phyloP scores from a whole-genome alignment of 306 rosid genomes.

The Carpinus viminea region DNA sequence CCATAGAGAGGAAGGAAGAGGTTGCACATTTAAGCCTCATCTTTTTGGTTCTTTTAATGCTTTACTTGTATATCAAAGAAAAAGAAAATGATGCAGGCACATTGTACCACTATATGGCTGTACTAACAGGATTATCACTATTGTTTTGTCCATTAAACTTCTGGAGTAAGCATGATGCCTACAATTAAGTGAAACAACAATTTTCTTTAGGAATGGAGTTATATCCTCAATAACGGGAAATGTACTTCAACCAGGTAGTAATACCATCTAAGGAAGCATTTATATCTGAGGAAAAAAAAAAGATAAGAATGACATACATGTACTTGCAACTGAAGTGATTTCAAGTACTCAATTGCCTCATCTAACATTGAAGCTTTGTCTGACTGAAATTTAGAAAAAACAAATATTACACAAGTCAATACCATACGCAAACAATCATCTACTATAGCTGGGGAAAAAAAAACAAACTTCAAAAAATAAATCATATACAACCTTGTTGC shows the following conservation, averaged over 20 bases:
- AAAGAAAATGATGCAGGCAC: neutral
- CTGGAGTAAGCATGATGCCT: neutral
- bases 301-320: conserved; percentile 53
- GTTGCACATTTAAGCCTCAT: neutral
- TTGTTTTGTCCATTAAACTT: neutral
- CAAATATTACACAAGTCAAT: neutral
- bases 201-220: neutral
- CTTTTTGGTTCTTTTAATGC: neutral
- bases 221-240: neutral
- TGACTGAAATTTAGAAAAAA: conserved; percentile 46
- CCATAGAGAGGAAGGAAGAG: neutral
- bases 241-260: neutral
- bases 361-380: conserved; percentile 95
- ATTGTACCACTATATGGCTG: neutral
- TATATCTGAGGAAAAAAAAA: neutral
- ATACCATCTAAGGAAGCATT: conserved; percentile 3
- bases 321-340: conserved; percentile 79
- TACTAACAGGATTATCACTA: neutral
- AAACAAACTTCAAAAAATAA: neutral
- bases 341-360: conserved; percentile 89
- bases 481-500: conserved; percentile 62
- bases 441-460: neutral
- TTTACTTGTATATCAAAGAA: neutral
- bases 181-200: neutral
- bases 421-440: conserved; percentile 13